Evolutionary conservation across 2,329 filamentous ascomycete genomes (phyloP).

Genomic region (Metarhizium humberi): DNA sequence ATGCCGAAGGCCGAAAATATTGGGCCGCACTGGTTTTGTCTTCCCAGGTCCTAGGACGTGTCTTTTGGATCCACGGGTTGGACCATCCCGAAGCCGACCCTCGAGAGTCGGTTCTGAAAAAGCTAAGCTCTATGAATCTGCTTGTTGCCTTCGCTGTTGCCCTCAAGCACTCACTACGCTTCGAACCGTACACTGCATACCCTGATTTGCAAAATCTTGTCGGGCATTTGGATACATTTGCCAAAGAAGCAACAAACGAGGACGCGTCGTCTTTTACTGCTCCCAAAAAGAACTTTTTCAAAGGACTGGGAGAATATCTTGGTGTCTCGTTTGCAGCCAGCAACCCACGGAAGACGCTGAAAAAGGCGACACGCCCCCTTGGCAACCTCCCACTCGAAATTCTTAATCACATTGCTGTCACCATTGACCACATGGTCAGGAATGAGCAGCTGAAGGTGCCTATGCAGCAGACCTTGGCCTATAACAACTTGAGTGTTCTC

Average conservation of each 20-base stretch:
- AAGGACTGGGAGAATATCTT: slow-evolving; percentile 60
- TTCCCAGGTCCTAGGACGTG: slow-evolving; percentile 58
- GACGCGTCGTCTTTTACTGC: slow-evolving; percentile 22
- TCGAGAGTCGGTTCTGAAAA: slow-evolving; percentile 61
- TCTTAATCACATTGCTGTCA: slow-evolving; percentile 59
- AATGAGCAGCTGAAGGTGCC: slow-evolving; percentile 46
- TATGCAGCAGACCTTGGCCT: slow-evolving; percentile 50
- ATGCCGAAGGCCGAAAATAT: slow-evolving; percentile 53
- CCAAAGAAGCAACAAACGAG: slow-evolving; percentile 40
- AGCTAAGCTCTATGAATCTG: slow-evolving; percentile 68
- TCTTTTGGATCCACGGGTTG: slow-evolving; percentile 75
- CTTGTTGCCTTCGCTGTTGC: slow-evolving; percentile 68
- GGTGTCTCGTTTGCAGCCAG: slow-evolving; percentile 68
- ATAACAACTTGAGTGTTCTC: slow-evolving; percentile 52
- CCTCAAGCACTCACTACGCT: slow-evolving; percentile 74
- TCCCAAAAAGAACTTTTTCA: slow-evolving; percentile 44
- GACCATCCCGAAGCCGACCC: slow-evolving; percentile 38
- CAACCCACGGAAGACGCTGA: slow-evolving; percentile 71
- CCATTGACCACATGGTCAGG: slow-evolving; percentile 51
- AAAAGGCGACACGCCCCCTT: slow-evolving; percentile 60
- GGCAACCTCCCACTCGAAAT: slow-evolving; percentile 82
- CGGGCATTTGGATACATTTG: slow-evolving; percentile 66
- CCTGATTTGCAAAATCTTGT: slow-evolving; percentile 63
- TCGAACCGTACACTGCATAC: slow-evolving; percentile 73
- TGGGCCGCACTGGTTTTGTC: slow-evolving; percentile 55